Conservation (phyloP, 257 asterid species). For the Primulina eburnea region DNA sequence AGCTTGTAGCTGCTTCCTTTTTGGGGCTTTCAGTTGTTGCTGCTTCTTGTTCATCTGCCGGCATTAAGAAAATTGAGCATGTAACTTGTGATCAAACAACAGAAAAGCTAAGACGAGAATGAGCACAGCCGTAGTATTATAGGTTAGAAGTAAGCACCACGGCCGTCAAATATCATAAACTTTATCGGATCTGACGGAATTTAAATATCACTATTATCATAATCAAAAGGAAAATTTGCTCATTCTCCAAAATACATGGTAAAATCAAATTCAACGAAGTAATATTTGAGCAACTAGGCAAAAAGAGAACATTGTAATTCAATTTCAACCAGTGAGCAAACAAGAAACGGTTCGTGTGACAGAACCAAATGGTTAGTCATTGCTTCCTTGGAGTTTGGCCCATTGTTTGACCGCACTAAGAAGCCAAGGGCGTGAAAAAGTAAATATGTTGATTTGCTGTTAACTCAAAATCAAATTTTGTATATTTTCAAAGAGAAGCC, state of each 20-base stretch:
- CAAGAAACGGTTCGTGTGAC: neutral
- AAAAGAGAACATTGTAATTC: neutral
- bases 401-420: too few species aligned
- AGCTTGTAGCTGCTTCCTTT: constrained; percentile 85
- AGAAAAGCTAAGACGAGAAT: neutral
- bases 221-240: neutral
- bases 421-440: neutral
- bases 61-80: neutral
- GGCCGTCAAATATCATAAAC: neutral
- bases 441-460: neutral
- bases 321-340: neutral
- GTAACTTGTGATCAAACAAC: neutral
- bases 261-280: neutral
- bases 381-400: neutral
- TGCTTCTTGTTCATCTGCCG: constrained; percentile 88
- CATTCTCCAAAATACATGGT: neutral
- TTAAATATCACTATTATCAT: neutral
- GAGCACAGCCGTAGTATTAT: neutral
- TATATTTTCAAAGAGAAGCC: neutral
- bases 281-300: neutral
- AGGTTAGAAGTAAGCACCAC: constrained; percentile 1
- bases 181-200: neutral
- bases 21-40: constrained; percentile 86
- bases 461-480: neutral
- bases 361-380: neutral